Base-by-base conservation (phyloP, 257 asterid species). In the Asclepias syriaca region DNA sequence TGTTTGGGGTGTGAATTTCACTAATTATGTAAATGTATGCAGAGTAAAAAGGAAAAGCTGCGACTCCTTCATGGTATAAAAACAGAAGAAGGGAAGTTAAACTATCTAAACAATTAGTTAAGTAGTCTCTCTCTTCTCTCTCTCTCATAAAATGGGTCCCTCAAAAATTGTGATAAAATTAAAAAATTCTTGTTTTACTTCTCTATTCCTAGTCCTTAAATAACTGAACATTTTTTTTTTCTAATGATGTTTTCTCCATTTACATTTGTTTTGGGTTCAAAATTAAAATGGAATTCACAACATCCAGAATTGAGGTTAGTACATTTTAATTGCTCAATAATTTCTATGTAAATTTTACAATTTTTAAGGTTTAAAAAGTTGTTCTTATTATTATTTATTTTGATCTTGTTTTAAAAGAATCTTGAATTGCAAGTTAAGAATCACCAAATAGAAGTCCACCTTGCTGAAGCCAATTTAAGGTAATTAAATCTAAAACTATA, bases 381-480 rank as follows among this genome's bases (percentile, higher is more conserved):
- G 0, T 56, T 56, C 27, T 24, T 24, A 24, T 24, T 24, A 10
- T 3, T 24, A 0, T 22, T 3, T 58, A 14, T 58, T 58, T 24
- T 24, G 0, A 10, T 2, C 1, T 22, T 3, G 0, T 0, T 13
- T 15, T 1, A 6, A 4, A 68, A 87, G 96, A 89, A 89, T 83
- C 75, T 78, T 2, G 83, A 87, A 76, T 81, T 85, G 73, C 89
- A 84, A 75, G 81, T 84, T 3, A 79, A 81, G 77, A 87, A 85
- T 72, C 50, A 70, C 27, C 27, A 69, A 12, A 69, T 84, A 16
- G 83, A 85, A 70, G 60, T 82, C 58, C 90, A 85, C 46, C 80
- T 84, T 40, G 49, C 75, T 8, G 87, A 87, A 80, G 77, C 88
- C 57, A 82, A 63, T 51, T 85, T 87, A 22, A 75, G 96, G 96